A percentile compares a stretch with the other conserved stretches of the same genome.
Evolutionary conservation across 2,329 filamentous ascomycete genomes (phyloP).

Genomic region (Orbilia blumenaviensis): DNA sequence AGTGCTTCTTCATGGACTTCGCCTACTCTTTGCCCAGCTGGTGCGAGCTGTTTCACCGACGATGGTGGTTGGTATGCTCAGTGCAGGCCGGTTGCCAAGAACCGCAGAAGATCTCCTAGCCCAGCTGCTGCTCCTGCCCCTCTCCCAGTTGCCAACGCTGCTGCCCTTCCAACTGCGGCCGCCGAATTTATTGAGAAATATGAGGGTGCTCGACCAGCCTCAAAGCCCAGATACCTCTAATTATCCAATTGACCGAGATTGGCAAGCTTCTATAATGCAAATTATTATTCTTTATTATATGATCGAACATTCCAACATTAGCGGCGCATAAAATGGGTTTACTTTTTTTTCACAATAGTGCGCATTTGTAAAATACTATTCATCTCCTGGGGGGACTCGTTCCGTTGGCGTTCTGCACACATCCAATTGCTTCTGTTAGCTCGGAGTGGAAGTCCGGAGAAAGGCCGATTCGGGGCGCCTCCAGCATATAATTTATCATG

Average conservation of each 20-base stretch:
- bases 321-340: conserved; percentile 53
- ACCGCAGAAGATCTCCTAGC: conserved; percentile 27
- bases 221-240: conserved; percentile 31
- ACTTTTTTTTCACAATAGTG: conserved; percentile 25
- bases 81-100: conserved; percentile 43
- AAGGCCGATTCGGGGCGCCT: conserved; percentile 14
- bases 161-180: conserved; percentile 31
- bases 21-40: conserved; percentile 47
- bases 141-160: conserved; percentile 45
- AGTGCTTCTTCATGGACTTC: conserved; percentile 31
- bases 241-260: neutral
- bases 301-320: conserved; percentile 31
- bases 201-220: conserved; percentile 37
- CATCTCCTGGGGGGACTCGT: conserved; percentile 25
- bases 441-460: conserved; percentile 3
- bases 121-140: conserved; percentile 35
- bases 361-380: conserved; percentile 53
- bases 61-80: conserved; percentile 45
- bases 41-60: conserved; percentile 41
- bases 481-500: conserved; percentile 41
- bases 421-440: conserved; percentile 5
- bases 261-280: conserved; percentile 14
- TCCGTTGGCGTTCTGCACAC: conserved; percentile 45
- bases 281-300: conserved; percentile 4
- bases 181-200: conserved; percentile 38